Percentiles rank a stretch among this genome's conserved stretches.
Conservation (phyloP, 139 green algal species). For the Coelastrella sp. region DNA sequence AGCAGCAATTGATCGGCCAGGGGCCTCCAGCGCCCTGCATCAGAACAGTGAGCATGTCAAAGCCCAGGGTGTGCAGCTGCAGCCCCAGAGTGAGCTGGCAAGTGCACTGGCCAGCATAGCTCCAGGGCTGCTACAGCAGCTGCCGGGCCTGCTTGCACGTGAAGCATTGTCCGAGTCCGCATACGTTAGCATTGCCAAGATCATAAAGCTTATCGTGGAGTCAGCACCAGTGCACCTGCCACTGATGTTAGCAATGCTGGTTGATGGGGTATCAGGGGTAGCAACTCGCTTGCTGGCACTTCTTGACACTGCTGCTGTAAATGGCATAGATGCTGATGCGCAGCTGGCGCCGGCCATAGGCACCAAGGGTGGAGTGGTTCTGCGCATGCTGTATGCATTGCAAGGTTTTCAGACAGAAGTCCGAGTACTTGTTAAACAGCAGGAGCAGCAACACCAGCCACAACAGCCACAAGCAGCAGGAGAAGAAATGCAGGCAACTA, state of each 20-base stretch:
- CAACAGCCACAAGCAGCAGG: neutral
- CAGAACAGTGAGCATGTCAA: conserved; percentile 17
- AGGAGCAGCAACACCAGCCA: conserved; percentile 27
- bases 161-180: conserved; percentile 68
- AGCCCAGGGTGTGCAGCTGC: conserved; percentile 25
- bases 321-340: conserved; percentile 50
- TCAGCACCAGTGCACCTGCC: conserved; percentile 63
- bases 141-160: conserved; percentile 59
- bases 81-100: conserved; percentile 35
- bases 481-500: neutral
- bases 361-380: conserved; percentile 61
- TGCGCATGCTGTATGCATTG: conserved; percentile 80
- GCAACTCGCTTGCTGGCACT: conserved; percentile 44
- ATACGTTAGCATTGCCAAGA: conserved; percentile 62
- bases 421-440: conserved; percentile 35
- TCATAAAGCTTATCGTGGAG: conserved; percentile 77
- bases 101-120: conserved; percentile 39
- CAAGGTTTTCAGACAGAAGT: conserved; percentile 56
- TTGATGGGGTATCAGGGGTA: conserved; percentile 54
- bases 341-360: conserved; percentile 53
- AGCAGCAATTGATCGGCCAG: neutral
- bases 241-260: conserved; percentile 70
- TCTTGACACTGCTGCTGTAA: conserved; percentile 50
- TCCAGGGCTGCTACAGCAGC: conserved; percentile 52
- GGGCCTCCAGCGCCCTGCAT: neutral